phyloP scores from a whole-genome alignment of 306 rosid species.

The Alnus glutinosa region DNA sequence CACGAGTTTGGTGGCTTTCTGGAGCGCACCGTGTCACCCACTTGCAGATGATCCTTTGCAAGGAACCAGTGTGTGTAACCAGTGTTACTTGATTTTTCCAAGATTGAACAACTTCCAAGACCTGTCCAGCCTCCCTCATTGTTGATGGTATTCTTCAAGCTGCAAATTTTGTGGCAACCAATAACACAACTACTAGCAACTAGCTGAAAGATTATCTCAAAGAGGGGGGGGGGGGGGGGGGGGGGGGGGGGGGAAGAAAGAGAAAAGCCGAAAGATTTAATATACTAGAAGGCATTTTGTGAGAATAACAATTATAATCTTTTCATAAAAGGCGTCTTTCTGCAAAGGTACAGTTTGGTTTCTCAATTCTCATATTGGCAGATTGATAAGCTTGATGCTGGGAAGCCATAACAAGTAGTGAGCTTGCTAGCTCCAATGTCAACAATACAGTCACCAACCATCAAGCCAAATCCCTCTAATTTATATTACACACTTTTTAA shows the following conservation, averaged over 20 bases:
- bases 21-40: slow-evolving; percentile 79
- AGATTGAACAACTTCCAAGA: slow-evolving; percentile 45
- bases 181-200: slow-evolving; percentile 24
- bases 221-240: background rate
- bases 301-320: background rate
- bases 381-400: slow-evolving; percentile 8
- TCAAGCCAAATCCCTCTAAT: background rate
- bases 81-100: slow-evolving; percentile 51
- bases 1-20: slow-evolving; percentile 71
- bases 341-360: background rate
- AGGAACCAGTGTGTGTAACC: slow-evolving; percentile 72
- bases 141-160: slow-evolving; percentile 56
- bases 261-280: background rate
- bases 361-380: background rate
- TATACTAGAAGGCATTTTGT: background rate
- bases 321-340: background rate
- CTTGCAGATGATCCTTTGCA: slow-evolving; percentile 80
- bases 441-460: background rate
- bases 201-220: slow-evolving; percentile 12
- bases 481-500: background rate
- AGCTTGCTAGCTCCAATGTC: slow-evolving; percentile 9
- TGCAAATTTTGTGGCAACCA: slow-evolving; percentile 38
- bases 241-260: background rate
- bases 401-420: background rate
- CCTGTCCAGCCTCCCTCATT: slow-evolving; percentile 62